A percentile compares a stretch with the other conserved stretches of the same genome.
Conservation (phyloP, 75 land plant species). For the Cupressus sempervirens region DNA sequence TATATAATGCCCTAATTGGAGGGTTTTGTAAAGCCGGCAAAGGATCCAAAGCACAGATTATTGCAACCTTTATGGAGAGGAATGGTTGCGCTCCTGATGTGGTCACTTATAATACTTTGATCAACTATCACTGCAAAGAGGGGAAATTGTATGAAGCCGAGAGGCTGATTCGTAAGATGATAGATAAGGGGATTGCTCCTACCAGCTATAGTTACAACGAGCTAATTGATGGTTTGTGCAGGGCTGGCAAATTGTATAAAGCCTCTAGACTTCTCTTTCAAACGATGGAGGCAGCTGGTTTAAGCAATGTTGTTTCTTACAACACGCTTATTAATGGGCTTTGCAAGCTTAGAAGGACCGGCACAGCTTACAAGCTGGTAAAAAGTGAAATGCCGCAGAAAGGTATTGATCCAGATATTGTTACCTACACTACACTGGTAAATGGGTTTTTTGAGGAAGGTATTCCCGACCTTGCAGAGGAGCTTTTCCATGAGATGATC, state of each 20-base stretch:
- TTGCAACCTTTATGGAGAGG: slow-evolving; percentile 43
- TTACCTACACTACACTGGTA: slow-evolving; percentile 56
- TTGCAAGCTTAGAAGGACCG: slow-evolving; percentile 33
- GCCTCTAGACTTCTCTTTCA: slow-evolving; percentile 34
- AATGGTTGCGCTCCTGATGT: slow-evolving; percentile 57
- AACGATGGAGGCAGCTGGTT: slow-evolving; percentile 42
- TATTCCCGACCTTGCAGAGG: slow-evolving; percentile 29
- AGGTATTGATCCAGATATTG: slow-evolving; percentile 47
- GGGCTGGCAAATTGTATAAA: slow-evolving; percentile 34
- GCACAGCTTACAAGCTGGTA: slow-evolving; percentile 40
- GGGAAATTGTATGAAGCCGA: slow-evolving; percentile 38
- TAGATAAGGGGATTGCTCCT: slow-evolving; percentile 39
- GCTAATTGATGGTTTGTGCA: slow-evolving; percentile 59
- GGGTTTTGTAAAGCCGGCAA: slow-evolving; percentile 57
- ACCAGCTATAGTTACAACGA: slow-evolving; percentile 59
- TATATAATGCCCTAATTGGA: slow-evolving; percentile 55
- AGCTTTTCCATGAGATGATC: slow-evolving; percentile 54
- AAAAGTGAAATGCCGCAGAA: slow-evolving; percentile 42
- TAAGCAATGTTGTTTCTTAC: slow-evolving; percentile 49
- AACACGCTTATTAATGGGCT: slow-evolving; percentile 54
- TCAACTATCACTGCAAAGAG: slow-evolving; percentile 50
- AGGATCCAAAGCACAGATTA: slow-evolving; percentile 43
- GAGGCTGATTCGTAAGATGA: slow-evolving; percentile 45
- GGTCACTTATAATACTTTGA: slow-evolving; percentile 55
- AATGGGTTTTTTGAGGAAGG: slow-evolving; percentile 48